Base-by-base conservation (phyloP, 306 rosid species). In the Prunus fruticosa region DNA sequence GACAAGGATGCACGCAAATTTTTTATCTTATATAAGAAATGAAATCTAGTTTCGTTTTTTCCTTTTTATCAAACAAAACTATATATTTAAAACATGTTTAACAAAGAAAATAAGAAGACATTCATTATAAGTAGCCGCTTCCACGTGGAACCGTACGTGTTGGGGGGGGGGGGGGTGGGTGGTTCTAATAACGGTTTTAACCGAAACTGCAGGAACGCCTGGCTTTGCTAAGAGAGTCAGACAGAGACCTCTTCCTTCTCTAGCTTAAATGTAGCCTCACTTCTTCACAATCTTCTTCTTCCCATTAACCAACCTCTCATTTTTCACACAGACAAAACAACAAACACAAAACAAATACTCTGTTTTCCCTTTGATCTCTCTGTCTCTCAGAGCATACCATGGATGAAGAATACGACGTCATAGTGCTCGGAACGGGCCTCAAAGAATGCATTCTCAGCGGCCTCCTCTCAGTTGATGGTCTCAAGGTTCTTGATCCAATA, bases 401-500 rank as follows among this genome's bases (percentile, higher is more conserved):
- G 91, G 91, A 87, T 77, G 91, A 87, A 80, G 80, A 82, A 25
- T 87, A 87, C 64, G 91, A 87, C 77, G 88, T 87, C 30, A 76
- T 87, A 49, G 91, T 87, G 28, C 84, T 87, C 52, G 91, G 91
- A 20, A 87, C 91, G 0, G 91, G 91, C 32, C 88, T 87, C 76
- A 87, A 84, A 74, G 91, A 87, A 63, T 82, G 88, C 84, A 87
- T 87, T 43, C 91, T 87, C 73, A 87, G 91, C 16, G 88, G 91
- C 64, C 85, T 84, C 2, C 91, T 87, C 81, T 87, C 88, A 2
- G 88, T 87, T 8, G 72, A 84, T 6, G 87, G 91, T 28, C 91
- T 82, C 87, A 84, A 84, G 66, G 88, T 86, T 34, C 41, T 1
- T 34, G 8, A 34, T 34, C 38, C 38, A 32, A 32, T 32, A 32